Evolutionary conservation across 176 grass and related monocot species (phyloP), one percentile per base, ranked within the genome.

Genomic region (Oryza longistaminata): DNA sequence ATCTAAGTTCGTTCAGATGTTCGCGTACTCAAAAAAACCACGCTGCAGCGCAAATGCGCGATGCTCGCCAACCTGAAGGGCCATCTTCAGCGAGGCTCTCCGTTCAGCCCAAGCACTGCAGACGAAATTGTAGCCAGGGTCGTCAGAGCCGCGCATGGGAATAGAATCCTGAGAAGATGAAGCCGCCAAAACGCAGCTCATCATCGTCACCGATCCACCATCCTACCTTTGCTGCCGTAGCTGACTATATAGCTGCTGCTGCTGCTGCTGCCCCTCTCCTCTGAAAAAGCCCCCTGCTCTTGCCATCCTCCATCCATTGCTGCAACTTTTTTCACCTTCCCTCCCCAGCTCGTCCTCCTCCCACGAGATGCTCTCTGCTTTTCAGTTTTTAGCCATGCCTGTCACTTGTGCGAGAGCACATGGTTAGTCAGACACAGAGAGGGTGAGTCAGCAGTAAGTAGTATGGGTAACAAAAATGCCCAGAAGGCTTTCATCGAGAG

Each of bases 131-230:
- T 90, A 86, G 83, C 22, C 8, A 24, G 31, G 42, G 72, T 65
- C 71, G 72, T 65, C 71, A 71, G 53, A 73, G 25, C 46, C 31
- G 67, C 27, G 17, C 72, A 39, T n/a, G 83, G 76, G 87, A 89
- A 75, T 85, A 85, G 82, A 89, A 86, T 39, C 79, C 83, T 82
- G 88, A 78, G 39, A 40, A 5, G 88, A 82, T 71, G 33, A 62
- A 48, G 48, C 27, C 71, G 34, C 33, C 79, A 68, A 34, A 61
- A 19, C 40, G 10, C 26, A 22, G 55, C 44, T 65, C 68, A 39
- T 44, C 68, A 24, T 70, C 53, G 22, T 17, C 75, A 48, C 44
- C 75, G 50, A 49, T 0, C 24, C 2, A 12, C 24, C n/a, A 37
- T 24, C n/a, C 66, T 45, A 76, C 34, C 76, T 40, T 75, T 4